A percentile compares a stretch with the other conserved stretches of the same genome.
Evolutionary conservation across 345 rosid genomes (phyloP).

Genomic region (Xanthoceras sorbifolium): DNA sequence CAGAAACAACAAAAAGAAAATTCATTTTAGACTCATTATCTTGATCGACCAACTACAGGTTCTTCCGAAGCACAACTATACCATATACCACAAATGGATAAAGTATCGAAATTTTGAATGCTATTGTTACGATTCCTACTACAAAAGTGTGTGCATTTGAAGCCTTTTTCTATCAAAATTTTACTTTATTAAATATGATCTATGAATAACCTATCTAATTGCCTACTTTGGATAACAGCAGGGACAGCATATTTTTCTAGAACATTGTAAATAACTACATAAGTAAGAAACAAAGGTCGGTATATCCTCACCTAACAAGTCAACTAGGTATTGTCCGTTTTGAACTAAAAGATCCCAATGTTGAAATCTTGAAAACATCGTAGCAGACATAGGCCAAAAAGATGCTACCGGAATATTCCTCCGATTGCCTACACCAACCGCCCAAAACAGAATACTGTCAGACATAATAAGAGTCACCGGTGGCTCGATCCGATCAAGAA

Average conservation of each 20-base stretch:
- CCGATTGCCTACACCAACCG: constrained; percentile 19
- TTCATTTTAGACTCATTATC: neutral
- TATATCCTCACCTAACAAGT: constrained; percentile 2
- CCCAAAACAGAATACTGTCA: constrained; percentile 18
- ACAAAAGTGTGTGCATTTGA: no score
- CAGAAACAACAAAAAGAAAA: neutral
- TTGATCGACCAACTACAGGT: no score
- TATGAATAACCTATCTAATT: no score
- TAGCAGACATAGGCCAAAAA: constrained; percentile 22
- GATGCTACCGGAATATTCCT: constrained; percentile 33
- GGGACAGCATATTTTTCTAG: no score
- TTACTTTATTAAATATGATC: no score
- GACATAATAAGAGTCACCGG: constrained; percentile 8
- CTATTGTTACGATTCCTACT: no score
- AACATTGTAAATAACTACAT: no score
- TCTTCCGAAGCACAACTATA: no score
- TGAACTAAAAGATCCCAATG: constrained; percentile 21
- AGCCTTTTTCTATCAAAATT: no score
- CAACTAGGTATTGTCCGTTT: constrained; percentile 23
- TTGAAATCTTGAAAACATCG: constrained; percentile 18
- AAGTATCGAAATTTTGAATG: no score
- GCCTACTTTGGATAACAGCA: no score
- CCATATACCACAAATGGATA: no score
- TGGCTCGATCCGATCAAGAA: constrained; percentile 19
- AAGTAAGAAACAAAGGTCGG: neutral